phyloP scores from a whole-genome alignment of 768 basidiomycete genomes.

The Strobilomyces echinocephalus region DNA sequence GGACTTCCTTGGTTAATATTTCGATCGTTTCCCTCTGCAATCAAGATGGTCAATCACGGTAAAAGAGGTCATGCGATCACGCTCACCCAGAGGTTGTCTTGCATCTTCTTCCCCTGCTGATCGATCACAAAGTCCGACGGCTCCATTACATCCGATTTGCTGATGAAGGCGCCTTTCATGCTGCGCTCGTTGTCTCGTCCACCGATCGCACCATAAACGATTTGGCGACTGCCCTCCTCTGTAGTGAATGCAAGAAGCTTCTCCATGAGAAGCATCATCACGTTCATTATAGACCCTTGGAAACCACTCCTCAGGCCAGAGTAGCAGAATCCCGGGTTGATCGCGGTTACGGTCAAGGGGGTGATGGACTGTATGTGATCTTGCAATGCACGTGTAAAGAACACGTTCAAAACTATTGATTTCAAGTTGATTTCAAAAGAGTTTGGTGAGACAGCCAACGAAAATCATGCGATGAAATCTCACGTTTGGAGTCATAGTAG shows the following conservation, averaged over 20 bases:
- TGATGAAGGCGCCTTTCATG: conserved; percentile 23
- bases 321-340: conserved; percentile 30
- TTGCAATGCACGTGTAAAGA: conserved; percentile 29
- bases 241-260: conserved; percentile 15
- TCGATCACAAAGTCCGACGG: conserved; percentile 33
- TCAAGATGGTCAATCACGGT: not conserved
- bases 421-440: not conserved
- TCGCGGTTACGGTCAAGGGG: conserved; percentile 23
- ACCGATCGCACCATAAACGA: conserved; percentile 30
- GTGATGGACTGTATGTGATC: conserved; percentile 14
- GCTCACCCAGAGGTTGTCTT: conserved; percentile 35
- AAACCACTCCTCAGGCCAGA: conserved; percentile 20
- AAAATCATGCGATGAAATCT: not conserved
- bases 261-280: conserved; percentile 3
- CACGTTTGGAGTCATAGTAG: conserved; percentile 28
- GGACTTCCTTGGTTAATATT: conserved; percentile 12
- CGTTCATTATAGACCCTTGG: not conserved
- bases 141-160: conserved; percentile 12
- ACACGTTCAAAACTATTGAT: conserved; percentile 26
- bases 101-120: conserved; percentile 24
- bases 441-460: not conserved
- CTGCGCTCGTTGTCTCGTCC: conserved; percentile 16
- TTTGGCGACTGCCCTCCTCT: conserved; percentile 33
- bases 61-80: too few species aligned
- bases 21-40: conserved; percentile 20